Evolutionary conservation across 1,284 basidiomycete species (phyloP), one percentile per base, ranked within the genome.

Genomic region (Ceratobasidium sp.): DNA sequence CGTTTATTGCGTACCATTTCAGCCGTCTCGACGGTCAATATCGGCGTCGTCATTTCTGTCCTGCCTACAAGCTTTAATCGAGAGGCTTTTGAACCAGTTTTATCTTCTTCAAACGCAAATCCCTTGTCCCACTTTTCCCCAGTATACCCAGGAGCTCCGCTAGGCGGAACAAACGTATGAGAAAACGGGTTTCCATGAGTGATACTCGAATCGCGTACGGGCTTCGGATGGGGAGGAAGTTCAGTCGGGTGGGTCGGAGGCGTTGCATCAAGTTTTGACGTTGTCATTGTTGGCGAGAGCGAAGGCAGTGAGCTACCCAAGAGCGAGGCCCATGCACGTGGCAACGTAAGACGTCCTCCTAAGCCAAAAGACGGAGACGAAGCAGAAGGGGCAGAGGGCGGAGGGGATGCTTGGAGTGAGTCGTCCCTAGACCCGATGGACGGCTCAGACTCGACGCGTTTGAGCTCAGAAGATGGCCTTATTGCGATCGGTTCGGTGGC

Each of bases 101-200:
- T 66, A 44, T 66, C 65, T 20, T 74, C 71, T 48, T 50, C 67
- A 57, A 62, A 59, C 23, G 44, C 20, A 50, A 74, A 74, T 4
- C 71, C 71, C 59, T 74, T 74, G 38, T 74, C 71, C 71, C 71
- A 74, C 16, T 74, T 46, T 38, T 74, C 71, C 7, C 71, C 71
- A 1, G 46, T 64, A 33, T 74, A 74, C 44, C 71, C 71, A 3
- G 71, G 71, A 10, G 71, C 71, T 20, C 71, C 71, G 35, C 71
- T 74, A 10, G 71, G 71, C 27, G 71, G 59, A 23, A 64, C 44
- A 62, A 64, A 62, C 27, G 54, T 57, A 52, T 74, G 71, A 50
- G 71, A 10, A 33, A 74, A 74, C 7, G 71, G 71, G 33, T 74
- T 74, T 20, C 14, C 30, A 46, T 74, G 71, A 46, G 71, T 74